Evolutionary conservation across 257 asterid genomes (phyloP).

Genomic region (Fraxinus quadrangulata): DNA sequence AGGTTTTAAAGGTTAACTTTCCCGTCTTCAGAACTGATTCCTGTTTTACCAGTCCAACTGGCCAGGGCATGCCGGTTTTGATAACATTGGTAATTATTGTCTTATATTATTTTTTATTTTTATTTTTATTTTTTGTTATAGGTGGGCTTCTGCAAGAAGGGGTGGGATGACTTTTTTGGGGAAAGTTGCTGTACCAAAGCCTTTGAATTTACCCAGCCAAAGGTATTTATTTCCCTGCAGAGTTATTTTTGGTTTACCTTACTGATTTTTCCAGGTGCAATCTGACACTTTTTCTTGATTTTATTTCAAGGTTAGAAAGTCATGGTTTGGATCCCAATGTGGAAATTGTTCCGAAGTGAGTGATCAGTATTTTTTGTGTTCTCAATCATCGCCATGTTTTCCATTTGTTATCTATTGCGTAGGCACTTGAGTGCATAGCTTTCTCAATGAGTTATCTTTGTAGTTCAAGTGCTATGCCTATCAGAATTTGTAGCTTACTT

Average conservation of each 20-base stretch:
- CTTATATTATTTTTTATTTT: neutral
- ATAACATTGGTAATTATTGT: slow-evolving; percentile 1
- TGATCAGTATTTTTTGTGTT: slow-evolving; percentile 26
- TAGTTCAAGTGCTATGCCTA: slow-evolving; percentile 9
- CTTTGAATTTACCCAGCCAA: slow-evolving; percentile 96
- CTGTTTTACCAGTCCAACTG: too few relatives aligned
- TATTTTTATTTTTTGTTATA: slow-evolving; percentile 30
- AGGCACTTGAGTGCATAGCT: slow-evolving; percentile 10
- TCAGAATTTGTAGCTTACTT: neutral
- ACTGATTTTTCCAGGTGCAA: slow-evolving; percentile 9
- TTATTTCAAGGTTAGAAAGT: slow-evolving; percentile 78
- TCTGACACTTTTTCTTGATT: slow-evolving; percentile 33
- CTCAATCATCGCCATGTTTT: slow-evolving; percentile 5
- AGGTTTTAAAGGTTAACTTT: too few relatives aligned
- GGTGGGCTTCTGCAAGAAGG: slow-evolving; percentile 93
- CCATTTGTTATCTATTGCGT: slow-evolving; percentile 6
- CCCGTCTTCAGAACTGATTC: too few relatives aligned
- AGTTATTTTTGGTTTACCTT: slow-evolving; percentile 9
- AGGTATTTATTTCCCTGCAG: slow-evolving; percentile 43
- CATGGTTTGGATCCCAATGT: slow-evolving; percentile 94
- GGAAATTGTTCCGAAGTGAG: slow-evolving; percentile 98
- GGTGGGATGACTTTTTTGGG: slow-evolving; percentile 96
- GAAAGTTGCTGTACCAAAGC: slow-evolving; percentile 95
- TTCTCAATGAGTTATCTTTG: neutral
- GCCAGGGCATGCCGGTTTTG: too few relatives aligned